Base-by-base conservation (phyloP, 106 monocot genomes). In the Posidonia australis region DNA sequence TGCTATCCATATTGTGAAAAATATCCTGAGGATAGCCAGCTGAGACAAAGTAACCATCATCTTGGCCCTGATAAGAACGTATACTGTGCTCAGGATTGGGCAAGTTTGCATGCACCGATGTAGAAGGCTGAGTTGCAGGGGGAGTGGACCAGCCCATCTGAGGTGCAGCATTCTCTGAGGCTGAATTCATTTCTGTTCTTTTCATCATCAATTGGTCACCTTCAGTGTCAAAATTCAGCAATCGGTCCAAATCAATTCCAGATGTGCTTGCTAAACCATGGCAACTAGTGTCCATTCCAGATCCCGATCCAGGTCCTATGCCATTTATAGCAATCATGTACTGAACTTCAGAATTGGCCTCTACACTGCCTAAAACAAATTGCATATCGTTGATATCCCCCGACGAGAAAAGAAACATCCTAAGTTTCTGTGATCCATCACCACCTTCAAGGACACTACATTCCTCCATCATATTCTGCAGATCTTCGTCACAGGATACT, bases 381-480 rank as follows among this genome's bases (percentile, higher is more conserved):
- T 82, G 82, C 20, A 77, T 44, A 41, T 83, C 82, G 60, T 77
- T 75, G 53, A 54, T 69, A 74, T 89, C 89, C 67, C 65, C 61
- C 19, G 72, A 67, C 51, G 84, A 79, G 41, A 98, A 87, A 19
- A 98, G 78, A 69, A 90, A 98, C 72, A 98, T 67, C 73, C 90
- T 78, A 1, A 84, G 82, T 70, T 83, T 90, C 46, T 84, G 86
- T 64, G 89, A 84, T 44, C 77, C 78, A 54, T 90, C 84, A 59
- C 76, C 46, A 26, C 54, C 53, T 58, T 84, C 75, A 58, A 87
- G 57, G 51, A 85, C 59, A 76, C 70, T 79, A 77, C 79, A 98
- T 60, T 98, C 96, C 26, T 98, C 96, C 70, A 98, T 82, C 96
- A 98, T 98, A 67, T 87, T 84, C 63, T 79, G 87, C 29, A 98